Percentiles rank a stretch among this genome's conserved stretches.
phyloP scores from a whole-genome alignment of 2,329 filamentous ascomycete genomes.

The Hirsutella thompsonii region DNA sequence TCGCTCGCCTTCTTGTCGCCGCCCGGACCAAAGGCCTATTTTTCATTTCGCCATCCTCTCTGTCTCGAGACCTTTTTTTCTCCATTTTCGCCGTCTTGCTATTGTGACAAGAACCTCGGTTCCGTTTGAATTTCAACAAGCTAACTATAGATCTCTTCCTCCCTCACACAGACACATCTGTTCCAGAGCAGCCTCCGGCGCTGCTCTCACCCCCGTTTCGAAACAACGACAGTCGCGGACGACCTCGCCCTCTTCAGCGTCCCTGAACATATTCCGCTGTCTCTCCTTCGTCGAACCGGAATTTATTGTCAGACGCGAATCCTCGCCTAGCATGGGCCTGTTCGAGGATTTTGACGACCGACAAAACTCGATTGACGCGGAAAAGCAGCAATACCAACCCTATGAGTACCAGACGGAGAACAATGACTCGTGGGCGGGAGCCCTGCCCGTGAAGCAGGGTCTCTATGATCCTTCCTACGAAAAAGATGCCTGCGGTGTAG shows the following conservation, averaged over 20 bases:
- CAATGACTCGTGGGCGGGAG: constrained; percentile 81
- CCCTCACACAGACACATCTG: constrained; percentile 4
- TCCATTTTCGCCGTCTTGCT: neutral
- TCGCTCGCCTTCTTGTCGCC: neutral
- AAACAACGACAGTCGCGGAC: neutral
- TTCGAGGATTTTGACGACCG: constrained; percentile 55
- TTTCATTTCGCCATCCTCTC: no score
- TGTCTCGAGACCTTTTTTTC: neutral
- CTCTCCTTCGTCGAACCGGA: neutral
- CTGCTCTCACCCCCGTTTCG: constrained; percentile 9
- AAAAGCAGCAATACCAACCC: constrained; percentile 46
- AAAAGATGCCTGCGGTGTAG: constrained; percentile 99
- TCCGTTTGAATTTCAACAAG: neutral
- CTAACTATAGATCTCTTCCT: constrained; percentile 2
- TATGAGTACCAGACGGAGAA: constrained; percentile 86
- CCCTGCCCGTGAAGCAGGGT: constrained; percentile 95
- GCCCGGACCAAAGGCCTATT: neutral
- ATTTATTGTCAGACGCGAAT: constrained; percentile 9
- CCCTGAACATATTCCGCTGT: neutral
- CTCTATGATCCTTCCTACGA: constrained; percentile 92
- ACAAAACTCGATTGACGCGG: constrained; percentile 47
- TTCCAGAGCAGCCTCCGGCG: constrained; percentile 11
- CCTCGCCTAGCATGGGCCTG: constrained; percentile 58
- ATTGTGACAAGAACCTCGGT: no score
- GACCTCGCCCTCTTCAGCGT: no score